Evolutionary conservation across 495 filamentous ascomycete genomes (phyloP).

Genomic region (Tetracladium marchalianum): DNA sequence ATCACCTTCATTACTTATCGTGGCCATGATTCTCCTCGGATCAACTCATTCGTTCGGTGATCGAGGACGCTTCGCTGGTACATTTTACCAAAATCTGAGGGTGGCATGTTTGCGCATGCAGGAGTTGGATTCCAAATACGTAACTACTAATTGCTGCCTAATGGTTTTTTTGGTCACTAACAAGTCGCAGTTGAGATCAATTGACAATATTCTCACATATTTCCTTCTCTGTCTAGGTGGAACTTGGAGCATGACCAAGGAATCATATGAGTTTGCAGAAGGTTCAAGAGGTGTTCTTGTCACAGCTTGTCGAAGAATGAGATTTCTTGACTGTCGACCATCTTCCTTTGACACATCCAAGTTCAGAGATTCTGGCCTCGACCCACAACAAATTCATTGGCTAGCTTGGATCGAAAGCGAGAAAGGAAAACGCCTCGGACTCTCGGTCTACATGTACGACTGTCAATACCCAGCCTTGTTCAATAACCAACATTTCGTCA

Average conservation of each 20-base stretch:
- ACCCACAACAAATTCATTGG: slow-evolving; percentile 16
- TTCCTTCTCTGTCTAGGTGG: slow-evolving; percentile 20
- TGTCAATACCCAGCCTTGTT: slow-evolving; percentile 20
- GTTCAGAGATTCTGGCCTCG: slow-evolving; percentile 5
- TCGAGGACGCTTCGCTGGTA: slow-evolving; percentile 15
- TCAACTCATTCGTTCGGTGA: slow-evolving; percentile 17
- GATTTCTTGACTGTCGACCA: slow-evolving; percentile 20
- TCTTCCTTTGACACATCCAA: slow-evolving; percentile 1
- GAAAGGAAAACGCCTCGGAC: slow-evolving; percentile 20
- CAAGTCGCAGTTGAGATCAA: slow-evolving; percentile 11
- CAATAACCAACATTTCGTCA: slow-evolving; percentile 20
- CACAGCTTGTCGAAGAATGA: slow-evolving; percentile 16
- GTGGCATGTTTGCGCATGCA: slow-evolving; percentile 10
- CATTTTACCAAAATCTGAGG: slow-evolving; percentile 17
- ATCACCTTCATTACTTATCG: slow-evolving; percentile 13
- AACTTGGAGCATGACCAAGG: slow-evolving; percentile 20
- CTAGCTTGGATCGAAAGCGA: slow-evolving; percentile 18
- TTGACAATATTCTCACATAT: slow-evolving; percentile 18
- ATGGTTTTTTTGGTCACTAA: background rate
- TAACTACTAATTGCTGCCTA: background rate
- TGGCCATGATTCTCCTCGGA: slow-evolving; percentile 20
- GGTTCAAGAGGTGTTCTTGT: slow-evolving; percentile 18
- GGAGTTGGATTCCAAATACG: slow-evolving; percentile 13
- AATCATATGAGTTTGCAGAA: slow-evolving; percentile 20
- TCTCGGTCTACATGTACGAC: slow-evolving; percentile 21